phyloP scores from a whole-genome alignment of 202 grass and related monocot species.

The Alloteropsis angusta region DNA sequence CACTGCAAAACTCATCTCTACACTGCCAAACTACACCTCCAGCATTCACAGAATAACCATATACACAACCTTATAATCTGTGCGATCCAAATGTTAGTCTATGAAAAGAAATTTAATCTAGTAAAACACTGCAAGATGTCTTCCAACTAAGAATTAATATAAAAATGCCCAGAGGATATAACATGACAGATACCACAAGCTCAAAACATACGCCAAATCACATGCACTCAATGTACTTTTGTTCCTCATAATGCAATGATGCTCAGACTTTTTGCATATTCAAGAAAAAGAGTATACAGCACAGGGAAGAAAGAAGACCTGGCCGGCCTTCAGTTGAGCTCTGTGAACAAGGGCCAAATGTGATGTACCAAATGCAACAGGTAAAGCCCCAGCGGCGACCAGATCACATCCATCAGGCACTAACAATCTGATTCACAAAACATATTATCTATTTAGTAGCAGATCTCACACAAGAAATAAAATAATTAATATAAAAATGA shows the following conservation, averaged over 20 bases:
- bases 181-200: neutral
- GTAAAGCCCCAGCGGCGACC: constrained; percentile 67
- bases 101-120: neutral
- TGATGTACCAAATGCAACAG: constrained; percentile 91
- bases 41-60: neutral
- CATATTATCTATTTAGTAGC: constrained; percentile 12
- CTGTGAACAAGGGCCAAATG: constrained; percentile 83
- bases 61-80: neutral
- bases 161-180: neutral
- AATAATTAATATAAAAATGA: neutral
- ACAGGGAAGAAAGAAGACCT: constrained; percentile 34
- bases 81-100: neutral
- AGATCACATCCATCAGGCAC: constrained; percentile 89
- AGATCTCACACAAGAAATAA: neutral
- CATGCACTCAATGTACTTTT: neutral
- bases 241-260: neutral
- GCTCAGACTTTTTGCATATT: neutral
- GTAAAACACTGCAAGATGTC: neutral
- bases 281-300: neutral
- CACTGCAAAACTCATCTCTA: neutral
- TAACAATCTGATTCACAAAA: constrained; percentile 40
- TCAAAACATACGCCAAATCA: neutral
- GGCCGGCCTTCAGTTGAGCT: constrained; percentile 74
- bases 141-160: neutral
- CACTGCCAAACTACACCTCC: neutral